Evolutionary conservation across 306 rosid species (phyloP).

Genomic region (Trifolium repens): DNA sequence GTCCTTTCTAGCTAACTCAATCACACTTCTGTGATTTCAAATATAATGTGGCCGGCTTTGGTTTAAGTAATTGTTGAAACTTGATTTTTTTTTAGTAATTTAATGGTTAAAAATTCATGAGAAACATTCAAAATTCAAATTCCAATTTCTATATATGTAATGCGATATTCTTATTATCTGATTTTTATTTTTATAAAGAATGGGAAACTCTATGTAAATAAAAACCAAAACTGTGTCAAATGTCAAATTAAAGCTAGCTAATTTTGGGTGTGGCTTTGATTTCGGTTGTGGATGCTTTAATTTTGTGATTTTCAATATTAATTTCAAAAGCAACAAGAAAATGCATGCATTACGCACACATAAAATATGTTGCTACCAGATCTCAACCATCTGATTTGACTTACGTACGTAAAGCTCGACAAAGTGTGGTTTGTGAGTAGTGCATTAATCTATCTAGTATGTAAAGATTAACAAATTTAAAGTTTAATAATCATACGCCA

Average conservation of each 20-base stretch:
- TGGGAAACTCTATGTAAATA: slow-evolving; percentile 30
- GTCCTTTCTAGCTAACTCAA: no score
- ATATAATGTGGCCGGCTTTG: slow-evolving; percentile 10
- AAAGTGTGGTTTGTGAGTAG: slow-evolving; percentile 37
- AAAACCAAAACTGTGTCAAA: slow-evolving; percentile 19
- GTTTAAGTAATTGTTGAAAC: background rate
- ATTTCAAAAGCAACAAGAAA: slow-evolving; percentile 28
- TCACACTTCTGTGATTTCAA: background rate
- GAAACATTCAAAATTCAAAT: no score
- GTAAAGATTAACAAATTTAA: background rate
- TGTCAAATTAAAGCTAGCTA: slow-evolving; percentile 1
- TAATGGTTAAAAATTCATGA: no score
- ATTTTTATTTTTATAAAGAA: no score
- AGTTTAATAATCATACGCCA: slow-evolving; percentile 23
- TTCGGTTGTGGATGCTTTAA: slow-evolving; percentile 16
- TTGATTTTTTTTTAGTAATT: no score
- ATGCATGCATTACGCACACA: slow-evolving; percentile 34
- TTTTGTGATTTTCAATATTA: slow-evolving; percentile 10
- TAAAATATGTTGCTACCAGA: slow-evolving; percentile 24
- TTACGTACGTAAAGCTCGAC: slow-evolving; percentile 17
- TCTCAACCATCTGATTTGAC: slow-evolving; percentile 41
- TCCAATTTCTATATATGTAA: no score
- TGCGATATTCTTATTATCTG: no score
- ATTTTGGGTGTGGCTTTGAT: background rate
- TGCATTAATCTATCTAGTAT: slow-evolving; percentile 19